Percentiles rank a stretch among this genome's conserved stretches.
Evolutionary conservation across 202 grass and related monocot species (phyloP).

Genomic region (Elaeis oleifera): DNA sequence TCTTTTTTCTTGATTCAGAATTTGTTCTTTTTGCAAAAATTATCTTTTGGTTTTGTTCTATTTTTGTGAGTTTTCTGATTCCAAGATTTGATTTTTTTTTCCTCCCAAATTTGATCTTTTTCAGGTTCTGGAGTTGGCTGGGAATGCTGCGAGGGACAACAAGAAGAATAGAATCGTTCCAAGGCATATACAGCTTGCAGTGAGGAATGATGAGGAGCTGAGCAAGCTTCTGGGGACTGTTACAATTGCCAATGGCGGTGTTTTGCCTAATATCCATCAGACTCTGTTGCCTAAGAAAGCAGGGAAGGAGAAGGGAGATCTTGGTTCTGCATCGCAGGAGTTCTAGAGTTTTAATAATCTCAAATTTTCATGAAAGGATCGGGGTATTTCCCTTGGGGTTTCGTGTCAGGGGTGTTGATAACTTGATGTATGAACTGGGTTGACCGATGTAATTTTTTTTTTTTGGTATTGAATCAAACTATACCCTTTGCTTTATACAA

Average conservation of each 20-base stretch:
- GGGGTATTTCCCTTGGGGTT: too few relatives aligned
- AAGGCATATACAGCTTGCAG: slow-evolving; percentile 75
- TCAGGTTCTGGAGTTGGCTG: slow-evolving; percentile 75
- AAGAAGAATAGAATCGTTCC: slow-evolving; percentile 83
- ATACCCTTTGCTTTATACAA: too few relatives aligned
- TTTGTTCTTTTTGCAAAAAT: too few relatives aligned
- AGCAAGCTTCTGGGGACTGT: slow-evolving; percentile 50
- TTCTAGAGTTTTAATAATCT: slow-evolving; percentile 27
- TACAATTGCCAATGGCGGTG: slow-evolving; percentile 61
- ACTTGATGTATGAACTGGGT: too few relatives aligned
- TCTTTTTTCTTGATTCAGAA: too few relatives aligned
- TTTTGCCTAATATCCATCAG: slow-evolving; percentile 64
- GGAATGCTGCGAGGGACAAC: slow-evolving; percentile 75
- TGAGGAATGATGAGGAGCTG: slow-evolving; percentile 81
- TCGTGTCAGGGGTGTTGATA: too few relatives aligned
- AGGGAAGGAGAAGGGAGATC: slow-evolving; percentile 48
- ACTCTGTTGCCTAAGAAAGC: slow-evolving; percentile 64
- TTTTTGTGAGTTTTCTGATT: too few relatives aligned
- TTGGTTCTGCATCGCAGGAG: slow-evolving; percentile 72
- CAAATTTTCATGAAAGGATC: too few relatives aligned
- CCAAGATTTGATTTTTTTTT: too few relatives aligned
- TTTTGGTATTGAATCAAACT: too few relatives aligned
- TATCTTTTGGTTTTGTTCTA: too few relatives aligned
- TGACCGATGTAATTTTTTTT: too few relatives aligned
- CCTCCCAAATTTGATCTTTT: neutral